Evolutionary conservation across 164 flowering plant genomes (phyloP), one percentile per base, ranked within the genome.

Genomic region (Dillenia suffruticosa): DNA sequence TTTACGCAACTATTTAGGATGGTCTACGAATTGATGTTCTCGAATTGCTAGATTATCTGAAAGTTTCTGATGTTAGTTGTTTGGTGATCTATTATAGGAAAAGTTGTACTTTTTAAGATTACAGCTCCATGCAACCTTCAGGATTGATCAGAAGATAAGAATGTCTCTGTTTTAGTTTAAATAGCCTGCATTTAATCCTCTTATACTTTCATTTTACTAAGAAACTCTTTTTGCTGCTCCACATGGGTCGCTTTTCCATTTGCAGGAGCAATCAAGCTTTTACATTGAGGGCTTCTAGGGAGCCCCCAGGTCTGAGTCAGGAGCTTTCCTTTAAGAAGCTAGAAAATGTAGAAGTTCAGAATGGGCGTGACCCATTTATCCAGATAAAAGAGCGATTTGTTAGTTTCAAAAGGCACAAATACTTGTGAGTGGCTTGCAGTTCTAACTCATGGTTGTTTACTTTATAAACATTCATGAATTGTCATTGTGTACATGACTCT

Each of bases 351-450:
- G 76, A 66, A 59, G 56, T 59, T 46, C 75, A 74, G 64, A 50
- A 60, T 48, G 77, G 59, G 6, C 8, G 13, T 40, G 80, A 79
- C 67, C 64, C 63, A 40, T 95, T 95, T 66, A 68, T 58, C 62
- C 83, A 77, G 66, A 63, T 95, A 79, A 85, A 80, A 68, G 71
- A 78, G 44, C 81, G 87, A 51, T 95, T 95, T 68, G 68, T 89
- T 58, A 79, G 72, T 54, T 91, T 95, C 77, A 95, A 88, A 59
- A 79, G 71, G 69, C 75, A 80, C 10, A 86, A 75, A 58, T 95
- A 74, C 78, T 65, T 80, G 99, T 95, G 81, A 84, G 97, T 63
- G 43, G 50, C 47, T n/a, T 49, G 32, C 47, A 58, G 49, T 59
- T 48, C 43, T 7, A 44, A 8, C 49, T 1, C 22, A 43, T 24